These are phyloP conservation scores for Naegleria lovaniensis DNA, from an alignment of 208 protist genomes.

Conservation along the genomic window DNA sequence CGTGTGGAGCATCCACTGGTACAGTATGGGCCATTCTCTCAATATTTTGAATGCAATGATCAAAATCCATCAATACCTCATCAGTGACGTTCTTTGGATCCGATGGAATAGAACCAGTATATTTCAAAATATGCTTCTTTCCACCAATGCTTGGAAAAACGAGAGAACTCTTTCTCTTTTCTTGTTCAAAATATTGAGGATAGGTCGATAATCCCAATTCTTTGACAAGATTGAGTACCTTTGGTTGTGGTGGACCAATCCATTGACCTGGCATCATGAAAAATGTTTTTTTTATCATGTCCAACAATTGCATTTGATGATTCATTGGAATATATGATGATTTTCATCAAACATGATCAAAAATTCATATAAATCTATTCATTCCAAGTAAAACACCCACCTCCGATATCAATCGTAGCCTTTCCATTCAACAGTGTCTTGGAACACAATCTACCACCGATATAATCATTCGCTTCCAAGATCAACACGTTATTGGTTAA, in stretches of 20 bases:
- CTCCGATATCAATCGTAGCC: neutral
- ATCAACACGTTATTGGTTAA: neutral
- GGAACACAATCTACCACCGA: neutral
- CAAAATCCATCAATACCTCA: neutral
- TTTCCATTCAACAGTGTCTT: neutral
- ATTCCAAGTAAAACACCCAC: neutral
- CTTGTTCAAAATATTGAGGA: neutral
- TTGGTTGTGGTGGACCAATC: slow-evolving; percentile 17
- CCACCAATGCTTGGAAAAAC: neutral
- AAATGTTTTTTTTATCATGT: too few species aligned
- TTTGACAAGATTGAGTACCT: neutral
- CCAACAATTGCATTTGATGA: too few species aligned
- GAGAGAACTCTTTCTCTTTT: neutral
- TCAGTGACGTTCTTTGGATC: neutral
- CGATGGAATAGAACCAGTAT: neutral
- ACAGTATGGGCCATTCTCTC: slow-evolving; percentile 15
- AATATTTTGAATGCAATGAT: neutral
- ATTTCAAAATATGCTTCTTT: neutral
- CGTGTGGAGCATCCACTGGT: neutral
- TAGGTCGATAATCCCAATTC: neutral
- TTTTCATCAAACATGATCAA: too few species aligned
- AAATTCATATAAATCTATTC: too few species aligned
- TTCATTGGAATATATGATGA: too few species aligned
- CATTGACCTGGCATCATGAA: slow-evolving; percentile 6
- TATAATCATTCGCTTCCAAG: neutral